Evolutionary conservation across 2,329 filamentous ascomycete genomes (phyloP).

Genomic region (Scedosporium dehoogii): DNA sequence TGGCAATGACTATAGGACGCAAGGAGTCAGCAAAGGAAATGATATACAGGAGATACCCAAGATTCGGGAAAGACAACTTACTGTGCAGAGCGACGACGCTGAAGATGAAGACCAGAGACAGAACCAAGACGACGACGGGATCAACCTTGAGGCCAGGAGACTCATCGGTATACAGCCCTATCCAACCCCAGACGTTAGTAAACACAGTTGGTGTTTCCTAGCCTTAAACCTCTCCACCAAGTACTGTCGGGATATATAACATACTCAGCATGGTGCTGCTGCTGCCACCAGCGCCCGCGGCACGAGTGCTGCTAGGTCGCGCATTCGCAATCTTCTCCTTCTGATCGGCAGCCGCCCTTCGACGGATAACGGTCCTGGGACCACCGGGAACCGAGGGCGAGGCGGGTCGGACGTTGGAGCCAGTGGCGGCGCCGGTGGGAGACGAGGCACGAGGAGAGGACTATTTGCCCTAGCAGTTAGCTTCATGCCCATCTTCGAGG

Average conservation of each 20-base stretch:
- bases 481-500: neutral
- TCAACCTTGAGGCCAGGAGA: conserved; percentile 96
- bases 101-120: conserved; percentile 98
- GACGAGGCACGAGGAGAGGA: conserved; percentile 53
- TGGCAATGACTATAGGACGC: conserved; percentile 69
- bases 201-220: neutral
- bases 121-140: conserved; percentile 90
- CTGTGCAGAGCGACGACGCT: conserved; percentile 95
- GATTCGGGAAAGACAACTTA: conserved; percentile 37
- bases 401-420: conserved; percentile 65
- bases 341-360: conserved; percentile 91
- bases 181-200: conserved; percentile 16
- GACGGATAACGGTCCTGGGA: conserved; percentile 87
- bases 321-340: conserved; percentile 96
- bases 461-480: conserved; percentile 20
- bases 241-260: conserved; percentile 22
- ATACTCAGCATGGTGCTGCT: conserved; percentile 97
- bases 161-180: conserved; percentile 95
- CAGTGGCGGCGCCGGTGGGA: conserved; percentile 51
- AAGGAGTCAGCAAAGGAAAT: conserved; percentile 10
- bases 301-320: conserved; percentile 81
- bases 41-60: neutral
- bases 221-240: neutral
- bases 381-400: conserved; percentile 88
- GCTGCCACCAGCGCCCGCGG: conserved; percentile 89